Evolutionary conservation across 371 early-diverging fungal species (phyloP), one percentile per base, ranked within the genome.

Genomic region (Rhizopus delemar): DNA sequence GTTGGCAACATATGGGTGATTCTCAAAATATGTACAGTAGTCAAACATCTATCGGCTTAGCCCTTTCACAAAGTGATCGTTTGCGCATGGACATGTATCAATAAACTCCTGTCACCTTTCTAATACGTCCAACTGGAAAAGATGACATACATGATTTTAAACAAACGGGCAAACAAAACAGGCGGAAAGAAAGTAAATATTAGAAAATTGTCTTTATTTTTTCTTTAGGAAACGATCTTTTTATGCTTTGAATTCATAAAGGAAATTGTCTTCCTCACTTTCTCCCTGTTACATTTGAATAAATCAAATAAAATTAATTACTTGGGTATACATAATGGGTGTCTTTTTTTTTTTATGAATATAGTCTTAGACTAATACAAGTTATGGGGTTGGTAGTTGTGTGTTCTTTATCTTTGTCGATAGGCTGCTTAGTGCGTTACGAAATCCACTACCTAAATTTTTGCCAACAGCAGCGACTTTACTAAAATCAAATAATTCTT

Each of bases 51-150:
- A 81, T 74, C 57, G 77, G 81, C 4, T 60, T 80, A 34, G 82
- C 78, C 13, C 67, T 88, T 11, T 86, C 87, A 7, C 89, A 88
- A 60, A 83, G 85, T 57, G 89, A 88, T 62, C 77, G 89, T 8
- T 59, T 88, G 22, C 81, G 84, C 5, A 79, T 86, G 83, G 48
- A 48, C 12, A 48, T 48, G 48, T 48, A 48, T 29, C 48, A 48
- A 48, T 48, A 48, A 48, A 11, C 43, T 43, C 12, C 36, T 36
- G 6, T 11, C 36, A 36, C 36, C 36, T 11, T 36, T 36, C 11
- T 36, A 8, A 8, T 36, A 8, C 2, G 6, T 36, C 11, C 36
- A 36, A 36, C 36, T 11, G 11, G 8, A 36, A 36, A 36, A 36
- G 8, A 36, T 36, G 6, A 36, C 36, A 36, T 11, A 36, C 36